A percentile compares a stretch with the other conserved stretches of the same genome.
Evolutionary conservation across 2,329 filamentous ascomycete species (phyloP).

Genomic region (Fulvia fulva): DNA sequence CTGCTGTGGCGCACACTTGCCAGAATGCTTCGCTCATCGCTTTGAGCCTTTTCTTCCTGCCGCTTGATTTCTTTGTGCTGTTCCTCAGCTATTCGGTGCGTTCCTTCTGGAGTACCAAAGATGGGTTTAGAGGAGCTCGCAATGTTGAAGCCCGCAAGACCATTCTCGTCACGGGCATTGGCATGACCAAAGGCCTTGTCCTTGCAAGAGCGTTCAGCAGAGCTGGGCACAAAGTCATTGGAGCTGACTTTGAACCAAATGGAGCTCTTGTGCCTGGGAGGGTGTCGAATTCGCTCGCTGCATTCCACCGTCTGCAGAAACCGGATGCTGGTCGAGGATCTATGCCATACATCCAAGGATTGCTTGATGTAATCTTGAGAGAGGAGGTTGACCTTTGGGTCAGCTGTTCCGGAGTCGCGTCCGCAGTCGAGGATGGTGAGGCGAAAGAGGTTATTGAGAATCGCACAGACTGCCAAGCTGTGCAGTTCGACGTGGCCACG

Average conservation of each 20-base stretch:
- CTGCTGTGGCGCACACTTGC: conserved; percentile 39
- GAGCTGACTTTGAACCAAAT: conserved; percentile 58
- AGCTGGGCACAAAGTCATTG: conserved; percentile 66
- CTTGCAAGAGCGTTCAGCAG: conserved; percentile 62
- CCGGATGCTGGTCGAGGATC: conserved; percentile 30
- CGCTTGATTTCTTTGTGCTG: conserved; percentile 48
- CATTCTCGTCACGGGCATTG: conserved; percentile 67
- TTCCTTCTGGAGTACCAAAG: neutral
- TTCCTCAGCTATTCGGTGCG: conserved; percentile 27
- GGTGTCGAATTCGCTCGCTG: conserved; percentile 54
- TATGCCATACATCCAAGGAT: conserved; percentile 51
- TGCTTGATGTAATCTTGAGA: conserved; percentile 56
- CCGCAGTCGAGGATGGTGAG: conserved; percentile 62
- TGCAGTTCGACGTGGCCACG: conserved; percentile 59
- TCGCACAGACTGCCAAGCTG: conserved; percentile 55
- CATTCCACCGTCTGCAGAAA: conserved; percentile 50
- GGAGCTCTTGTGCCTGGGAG: conserved; percentile 47
- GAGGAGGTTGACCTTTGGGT: conserved; percentile 70
- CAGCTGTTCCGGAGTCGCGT: conserved; percentile 65
- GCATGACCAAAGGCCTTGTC: conserved; percentile 66
- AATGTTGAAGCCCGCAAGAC: conserved; percentile 44
- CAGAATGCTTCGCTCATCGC: conserved; percentile 49
- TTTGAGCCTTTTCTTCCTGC: conserved; percentile 45
- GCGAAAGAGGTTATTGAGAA: conserved; percentile 60
- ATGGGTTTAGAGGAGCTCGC: no score